phyloP scores from a whole-genome alignment of 2,329 filamentous ascomycete genomes.

The Neofusicoccum umdonicola region DNA sequence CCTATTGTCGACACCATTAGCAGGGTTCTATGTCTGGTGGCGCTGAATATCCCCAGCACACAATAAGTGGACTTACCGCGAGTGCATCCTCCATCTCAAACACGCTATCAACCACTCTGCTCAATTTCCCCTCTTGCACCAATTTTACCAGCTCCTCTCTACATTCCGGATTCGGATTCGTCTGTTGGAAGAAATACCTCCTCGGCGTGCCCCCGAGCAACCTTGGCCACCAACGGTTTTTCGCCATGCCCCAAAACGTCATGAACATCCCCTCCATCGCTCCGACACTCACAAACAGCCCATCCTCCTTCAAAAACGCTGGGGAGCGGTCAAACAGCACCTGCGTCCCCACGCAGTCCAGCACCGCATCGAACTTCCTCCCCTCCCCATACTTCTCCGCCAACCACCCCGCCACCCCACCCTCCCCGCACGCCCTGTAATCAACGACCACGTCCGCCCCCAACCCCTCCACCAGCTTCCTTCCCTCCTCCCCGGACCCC shows the following conservation, averaged over 20 bases:
- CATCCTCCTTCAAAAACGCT: slow-evolving; percentile 39
- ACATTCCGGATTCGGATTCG: neutral
- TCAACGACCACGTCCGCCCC: slow-evolving; percentile 45
- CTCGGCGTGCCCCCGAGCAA: slow-evolving; percentile 41
- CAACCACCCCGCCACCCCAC: slow-evolving; percentile 35
- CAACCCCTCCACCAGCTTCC: slow-evolving; percentile 40
- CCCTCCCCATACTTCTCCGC: slow-evolving; percentile 22
- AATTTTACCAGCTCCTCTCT: slow-evolving; percentile 32
- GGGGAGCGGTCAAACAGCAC: slow-evolving; percentile 42
- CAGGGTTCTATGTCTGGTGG: neutral
- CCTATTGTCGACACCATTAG: slow-evolving; percentile 17
- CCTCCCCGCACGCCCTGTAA: neutral
- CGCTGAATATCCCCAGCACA: neutral
- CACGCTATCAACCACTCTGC: slow-evolving; percentile 38
- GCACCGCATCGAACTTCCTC: slow-evolving; percentile 42
- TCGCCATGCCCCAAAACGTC: slow-evolving; percentile 36
- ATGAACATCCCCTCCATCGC: slow-evolving; percentile 33
- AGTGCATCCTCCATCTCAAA: slow-evolving; percentile 38
- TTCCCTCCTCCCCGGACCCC: slow-evolving; percentile 46
- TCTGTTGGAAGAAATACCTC: slow-evolving; percentile 28
- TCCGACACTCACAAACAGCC: slow-evolving; percentile 40
- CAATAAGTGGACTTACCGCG: slow-evolving; percentile 19
- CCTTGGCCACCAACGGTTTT: slow-evolving; percentile 40
- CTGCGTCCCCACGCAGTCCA: slow-evolving; percentile 49
- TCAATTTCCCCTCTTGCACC: slow-evolving; percentile 30